A percentile compares a stretch with the other conserved stretches of the same genome.
Conservation (phyloP, 202 grass and related monocot species). For the Bolboschoenoplectus hybrid region DNA sequence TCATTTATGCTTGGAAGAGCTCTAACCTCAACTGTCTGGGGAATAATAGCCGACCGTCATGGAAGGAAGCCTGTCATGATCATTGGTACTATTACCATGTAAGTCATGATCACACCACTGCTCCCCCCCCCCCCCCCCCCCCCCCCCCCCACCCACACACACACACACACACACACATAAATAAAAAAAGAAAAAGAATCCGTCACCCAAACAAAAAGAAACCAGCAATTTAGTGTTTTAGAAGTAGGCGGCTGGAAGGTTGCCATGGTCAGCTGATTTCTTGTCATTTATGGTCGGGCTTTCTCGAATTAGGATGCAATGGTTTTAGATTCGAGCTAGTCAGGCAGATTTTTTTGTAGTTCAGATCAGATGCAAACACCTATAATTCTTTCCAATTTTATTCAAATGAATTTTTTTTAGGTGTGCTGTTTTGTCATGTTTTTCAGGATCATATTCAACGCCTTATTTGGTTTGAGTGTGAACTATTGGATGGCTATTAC, state of each 20-base stretch:
- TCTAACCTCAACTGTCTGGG: too few relatives aligned
- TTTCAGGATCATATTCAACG: constrained; percentile 78
- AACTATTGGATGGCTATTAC: constrained; percentile 86
- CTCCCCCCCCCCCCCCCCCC: not conserved
- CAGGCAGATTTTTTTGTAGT: not conserved
- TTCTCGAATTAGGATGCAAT: not conserved
- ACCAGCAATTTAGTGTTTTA: too few relatives aligned
- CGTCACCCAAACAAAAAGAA: too few relatives aligned
- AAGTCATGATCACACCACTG: too few relatives aligned
- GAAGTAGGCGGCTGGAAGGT: too few relatives aligned
- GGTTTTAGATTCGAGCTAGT: not conserved
- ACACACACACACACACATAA: too few relatives aligned
- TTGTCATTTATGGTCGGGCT: not conserved
- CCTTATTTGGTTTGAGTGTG: constrained; percentile 68
- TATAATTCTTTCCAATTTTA: not conserved
- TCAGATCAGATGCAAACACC: not conserved
- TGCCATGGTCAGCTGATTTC: not conserved
- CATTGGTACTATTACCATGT: not conserved
- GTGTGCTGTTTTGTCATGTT: not conserved
- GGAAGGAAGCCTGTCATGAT: constrained; percentile 69
- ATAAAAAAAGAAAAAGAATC: not conserved
- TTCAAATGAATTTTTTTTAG: not conserved
- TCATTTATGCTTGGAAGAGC: too few relatives aligned
- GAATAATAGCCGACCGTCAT: too few relatives aligned
- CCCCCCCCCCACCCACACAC: not conserved